Base-by-base conservation (phyloP, 2,329 filamentous ascomycete species). In the Arthrobotrys conoides region DNA sequence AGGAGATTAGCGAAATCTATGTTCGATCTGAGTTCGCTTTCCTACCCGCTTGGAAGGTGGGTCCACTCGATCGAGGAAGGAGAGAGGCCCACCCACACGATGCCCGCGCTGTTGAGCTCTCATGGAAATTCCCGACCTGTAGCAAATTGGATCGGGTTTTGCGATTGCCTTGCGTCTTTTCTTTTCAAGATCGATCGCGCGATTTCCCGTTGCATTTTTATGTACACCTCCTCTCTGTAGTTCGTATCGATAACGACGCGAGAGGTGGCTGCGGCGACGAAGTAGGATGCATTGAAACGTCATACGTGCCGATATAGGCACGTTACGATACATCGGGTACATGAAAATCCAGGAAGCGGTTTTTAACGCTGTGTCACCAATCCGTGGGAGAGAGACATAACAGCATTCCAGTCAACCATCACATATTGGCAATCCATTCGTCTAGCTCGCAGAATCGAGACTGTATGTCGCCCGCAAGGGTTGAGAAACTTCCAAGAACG, bases 1-100 rank as follows among this genome's bases (percentile, higher is more conserved):
- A 64, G 55, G 57, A 68, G 68, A 78, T 72, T 72, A 71, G 68
- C 75, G 75, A 78, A 78, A 68, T 72, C 63, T 69, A 20, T 30
- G 66, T 63, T 71, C 36, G 66, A 71, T 71, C 67, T 61, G 73
- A 20, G 30, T 51, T 61, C 36, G 49, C 27, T 63, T 66, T 70
- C 33, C n/a, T 75, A 55, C 55, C 71, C 63, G 71, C 63, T 61
- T 22, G 68, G 75, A 71, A 78, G 75, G 75, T 78, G 66, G 67
- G 59, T 66, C 66, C 38, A 48, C 30, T 57, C 48, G 38, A 67
- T 46, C 41, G 12, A 44, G 66, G 44, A 51, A 61, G 57, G 57
- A 61, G 55, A 41, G 20, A 51, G 48, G 18, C 16, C 36, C 53
- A 20, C 18, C 24, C 55, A 49, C 36, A 51, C 33, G 24, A 59